Percentiles rank a stretch among this genome's conserved stretches.
phyloP scores from a whole-genome alignment of 1,284 basidiomycete species.

The Cryptococcus amylolentus region DNA sequence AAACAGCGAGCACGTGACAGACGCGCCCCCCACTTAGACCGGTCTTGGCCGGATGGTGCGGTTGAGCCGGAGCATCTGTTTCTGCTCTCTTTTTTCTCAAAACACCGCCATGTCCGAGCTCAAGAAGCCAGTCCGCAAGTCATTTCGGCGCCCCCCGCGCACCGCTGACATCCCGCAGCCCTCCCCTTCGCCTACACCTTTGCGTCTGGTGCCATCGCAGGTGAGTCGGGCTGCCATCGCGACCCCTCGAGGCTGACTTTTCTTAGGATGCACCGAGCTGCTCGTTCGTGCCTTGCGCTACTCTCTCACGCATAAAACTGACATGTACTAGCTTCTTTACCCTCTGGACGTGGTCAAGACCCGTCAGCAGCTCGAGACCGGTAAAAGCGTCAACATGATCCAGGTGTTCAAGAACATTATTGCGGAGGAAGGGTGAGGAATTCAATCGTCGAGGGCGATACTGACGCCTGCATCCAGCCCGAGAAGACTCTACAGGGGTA shows the following conservation, averaged over 20 bases:
- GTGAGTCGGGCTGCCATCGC: constrained; percentile 49
- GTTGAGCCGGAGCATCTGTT: too few species aligned
- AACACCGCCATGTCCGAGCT: background rate
- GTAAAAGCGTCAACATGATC: constrained; percentile 75
- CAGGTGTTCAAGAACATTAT: constrained; percentile 64
- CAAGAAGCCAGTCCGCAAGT: too few species aligned
- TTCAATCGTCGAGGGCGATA: background rate
- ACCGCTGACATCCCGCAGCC: constrained; percentile 51
- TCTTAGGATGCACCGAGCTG: constrained; percentile 65
- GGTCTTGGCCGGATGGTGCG: too few species aligned
- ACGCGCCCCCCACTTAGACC: too few species aligned
- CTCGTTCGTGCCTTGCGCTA: constrained; percentile 63
- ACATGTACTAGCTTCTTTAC: constrained; percentile 35
- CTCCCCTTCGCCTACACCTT: constrained; percentile 85
- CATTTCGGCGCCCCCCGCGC: background rate
- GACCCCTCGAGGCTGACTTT: background rate
- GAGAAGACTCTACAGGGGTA: constrained; percentile 84
- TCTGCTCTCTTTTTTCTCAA: too few species aligned
- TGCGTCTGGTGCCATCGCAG: constrained; percentile 84
- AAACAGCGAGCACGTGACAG: too few species aligned
- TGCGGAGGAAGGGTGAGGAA: constrained; percentile 61
- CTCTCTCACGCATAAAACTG: constrained; percentile 4
- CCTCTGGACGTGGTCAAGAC: constrained; percentile 70
- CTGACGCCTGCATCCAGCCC: constrained; percentile 53
- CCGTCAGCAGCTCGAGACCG: constrained; percentile 90